Percentiles rank a stretch among this genome's conserved stretches.
Conservation (phyloP, 768 basidiomycete genomes). For the Boletus speciosus region DNA sequence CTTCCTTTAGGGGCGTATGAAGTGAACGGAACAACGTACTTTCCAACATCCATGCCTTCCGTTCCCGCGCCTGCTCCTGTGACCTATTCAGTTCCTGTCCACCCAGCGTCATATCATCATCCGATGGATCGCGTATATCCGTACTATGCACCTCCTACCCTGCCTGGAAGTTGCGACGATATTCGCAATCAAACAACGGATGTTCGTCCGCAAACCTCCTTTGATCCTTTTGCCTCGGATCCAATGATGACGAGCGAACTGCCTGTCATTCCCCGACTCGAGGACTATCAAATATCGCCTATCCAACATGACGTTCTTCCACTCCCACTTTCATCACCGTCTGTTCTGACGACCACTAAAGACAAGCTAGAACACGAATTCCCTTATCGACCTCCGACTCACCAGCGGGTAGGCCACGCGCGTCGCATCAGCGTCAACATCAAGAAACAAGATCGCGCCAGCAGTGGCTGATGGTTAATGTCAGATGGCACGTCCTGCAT, state of each 20-base stretch:
- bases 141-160: constrained; percentile 8
- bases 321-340: background rate
- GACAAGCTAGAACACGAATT: constrained; percentile 16
- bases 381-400: constrained; percentile 33
- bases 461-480: constrained; percentile 9
- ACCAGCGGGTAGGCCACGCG: constrained; percentile 36
- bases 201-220: constrained; percentile 2
- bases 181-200: background rate
- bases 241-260: constrained; percentile 6
- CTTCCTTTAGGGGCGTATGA: constrained; percentile 21
- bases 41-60: constrained; percentile 7
- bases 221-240: constrained; percentile 23
- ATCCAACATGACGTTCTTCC: background rate
- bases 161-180: constrained; percentile 2
- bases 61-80: constrained; percentile 1
- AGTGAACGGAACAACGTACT: constrained; percentile 31
- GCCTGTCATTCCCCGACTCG: constrained; percentile 9
- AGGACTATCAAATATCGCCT: constrained; percentile 4
- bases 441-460: constrained; percentile 23
- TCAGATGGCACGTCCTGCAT: background rate
- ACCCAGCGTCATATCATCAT: constrained; percentile 5
- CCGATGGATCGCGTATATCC: constrained; percentile 4
- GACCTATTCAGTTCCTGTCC: constrained; percentile 5
- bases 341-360: background rate
- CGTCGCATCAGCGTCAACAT: constrained; percentile 38